Evolutionary conservation across 1,284 basidiomycete genomes (phyloP), one percentile per base, ranked within the genome.

Genomic region (Puccinia polysora): DNA sequence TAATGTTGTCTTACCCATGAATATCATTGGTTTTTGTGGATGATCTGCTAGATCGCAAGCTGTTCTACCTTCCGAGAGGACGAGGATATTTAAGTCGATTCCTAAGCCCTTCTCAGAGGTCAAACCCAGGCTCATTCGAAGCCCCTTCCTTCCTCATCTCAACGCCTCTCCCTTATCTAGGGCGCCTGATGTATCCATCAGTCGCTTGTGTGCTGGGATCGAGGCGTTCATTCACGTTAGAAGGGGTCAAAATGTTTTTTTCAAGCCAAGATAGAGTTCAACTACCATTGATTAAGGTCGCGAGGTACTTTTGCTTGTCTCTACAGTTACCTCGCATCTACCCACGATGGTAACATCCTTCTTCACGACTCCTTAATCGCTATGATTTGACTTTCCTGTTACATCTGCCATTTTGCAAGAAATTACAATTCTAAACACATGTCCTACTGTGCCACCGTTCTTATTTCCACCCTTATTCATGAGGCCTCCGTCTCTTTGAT

Each of bases 221-320:
- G 63, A 50, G 43, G 63, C 49, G 49, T 53, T 40, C 47, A 53
- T 56, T 34, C 30, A 53, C 63, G 47, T 50, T 38, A 28, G 63
- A 65, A 52, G 63, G 63, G 63, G 63, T 65, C 63, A 65, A 65
- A 65, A 53, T 65, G 63, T 52, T 60, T 38, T 28, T 56, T 56
- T 56, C 34, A 36, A 53, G 63, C 63, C 63, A 38, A 65, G 63
- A 65, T 65, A 14, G 53, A 65, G 34, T n/a, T 14, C 20, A 28
- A 10, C 1, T 55, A 32, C 32, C 49, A 36, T 65, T 34, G 63
- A 65, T 65, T 56, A 53, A 65, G 63, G 63, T 65, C 63, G 63
- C 63, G 63, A 28, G 36, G 47, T 38, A 23, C 49, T 65, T 28
- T 53, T n/a, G n/a, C 18, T 34, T 53, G 32, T 34, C 63, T 65